These are phyloP conservation scores for Cerrena zonata DNA, from an alignment of 1,284 basidiomycete genomes.

Conservation along the genomic window DNA sequence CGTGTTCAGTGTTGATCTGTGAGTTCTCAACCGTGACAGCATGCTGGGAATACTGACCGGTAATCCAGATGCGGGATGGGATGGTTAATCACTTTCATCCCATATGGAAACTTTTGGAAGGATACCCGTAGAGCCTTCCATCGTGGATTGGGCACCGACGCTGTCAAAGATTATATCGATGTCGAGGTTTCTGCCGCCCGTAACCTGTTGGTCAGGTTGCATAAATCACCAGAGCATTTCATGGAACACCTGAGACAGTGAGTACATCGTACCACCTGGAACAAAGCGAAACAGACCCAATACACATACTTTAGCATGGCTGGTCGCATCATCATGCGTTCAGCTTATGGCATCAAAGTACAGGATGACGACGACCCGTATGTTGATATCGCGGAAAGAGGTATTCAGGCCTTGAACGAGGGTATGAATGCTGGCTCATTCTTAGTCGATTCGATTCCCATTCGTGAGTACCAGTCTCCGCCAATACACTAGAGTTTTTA, in stretches of 20 bases:
- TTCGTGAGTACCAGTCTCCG: conserved; percentile 3
- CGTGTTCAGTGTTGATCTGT: no score
- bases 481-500: no score
- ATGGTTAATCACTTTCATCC: neutral
- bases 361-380: conserved; percentile 11
- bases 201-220: neutral
- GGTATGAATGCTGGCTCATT: neutral
- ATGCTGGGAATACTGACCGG: no score
- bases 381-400: neutral
- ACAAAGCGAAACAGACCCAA: neutral
- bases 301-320: conserved; percentile 9
- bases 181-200: neutral
- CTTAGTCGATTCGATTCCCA: conserved; percentile 3
- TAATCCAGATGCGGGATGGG: neutral
- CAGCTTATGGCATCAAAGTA: conserved; percentile 13
- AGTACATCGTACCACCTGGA: no score
- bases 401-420: neutral
- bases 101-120: neutral
- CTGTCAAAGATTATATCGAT: neutral
- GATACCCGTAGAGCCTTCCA: neutral
- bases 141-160: neutral
- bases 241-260: neutral
- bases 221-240: neutral
- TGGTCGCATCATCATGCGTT: conserved; percentile 8
- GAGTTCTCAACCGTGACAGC: no score